Base-by-base conservation (phyloP, 192 early-diverging fungal genomes). In the Coemansia sp. region DNA sequence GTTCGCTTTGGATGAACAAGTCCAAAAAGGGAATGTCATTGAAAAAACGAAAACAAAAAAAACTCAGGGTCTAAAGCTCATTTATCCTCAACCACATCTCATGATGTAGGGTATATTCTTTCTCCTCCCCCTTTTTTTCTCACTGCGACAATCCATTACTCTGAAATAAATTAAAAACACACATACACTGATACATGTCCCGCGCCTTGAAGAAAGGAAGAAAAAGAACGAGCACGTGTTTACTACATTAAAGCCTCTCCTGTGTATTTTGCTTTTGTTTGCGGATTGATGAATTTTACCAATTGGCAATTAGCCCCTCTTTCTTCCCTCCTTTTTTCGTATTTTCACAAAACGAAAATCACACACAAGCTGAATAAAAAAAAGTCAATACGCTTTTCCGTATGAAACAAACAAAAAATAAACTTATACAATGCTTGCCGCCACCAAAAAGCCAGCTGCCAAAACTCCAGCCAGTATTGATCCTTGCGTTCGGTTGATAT, bases 151-250 rank as follows among this genome's bases (percentile, higher is more conserved):
- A 45, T 52, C 49, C 49, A 35, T 57, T 36, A 36, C 17, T 57
- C 29, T 57, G 55, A 36, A 57, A 57, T n/a, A 57, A 57, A 57
- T 57, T 57, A 57, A 57, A 57, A 17, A 43, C 8, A 48, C 15
- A 20, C 15, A 48, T 17, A 52, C 49, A 40, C 38, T 25, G 49
- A 20, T 52, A 52, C 49, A 52, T 52, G 49, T 25, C 23, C 38
- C 0, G 1, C 9, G 2, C 23, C 23, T 52, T 25, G 11, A 48
- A 17, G 23, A 22, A 25, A 25, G 20, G 23, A 11, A 22, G 15
- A 25, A 5, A 52, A 25, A 11, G 15, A 7, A 9, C 25, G 23
- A 25, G 22, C 49, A 52, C 23, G 13, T 52, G 49, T 52, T 52
- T 52, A 15, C 22, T 52, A 52, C 49, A 52, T 52, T 52, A 52